phyloP scores from a whole-genome alignment of 2,329 filamentous ascomycete genomes.

The Talaromyces albobiverticillius region DNA sequence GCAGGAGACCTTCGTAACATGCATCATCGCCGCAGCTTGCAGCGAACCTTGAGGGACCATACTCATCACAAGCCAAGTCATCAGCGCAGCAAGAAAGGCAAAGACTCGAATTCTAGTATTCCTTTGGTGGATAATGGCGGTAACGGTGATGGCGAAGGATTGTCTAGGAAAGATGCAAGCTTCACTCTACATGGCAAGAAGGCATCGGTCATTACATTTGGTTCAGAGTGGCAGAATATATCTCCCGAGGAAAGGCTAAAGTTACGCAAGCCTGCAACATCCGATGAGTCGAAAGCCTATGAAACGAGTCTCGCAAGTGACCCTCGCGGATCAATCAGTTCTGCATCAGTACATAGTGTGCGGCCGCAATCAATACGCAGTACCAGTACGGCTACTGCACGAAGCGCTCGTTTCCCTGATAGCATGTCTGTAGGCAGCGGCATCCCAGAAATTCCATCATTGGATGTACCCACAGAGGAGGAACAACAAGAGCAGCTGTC shows the following conservation, averaged over 20 bases:
- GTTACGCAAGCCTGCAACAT: constrained; percentile 52
- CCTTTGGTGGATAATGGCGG: constrained; percentile 50
- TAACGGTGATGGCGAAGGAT: constrained; percentile 59
- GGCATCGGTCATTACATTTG: constrained; percentile 94
- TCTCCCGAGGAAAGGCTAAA: constrained; percentile 70
- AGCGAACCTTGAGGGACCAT: constrained; percentile 80
- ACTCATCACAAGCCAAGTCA: constrained; percentile 64
- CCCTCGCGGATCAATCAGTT: constrained; percentile 26
- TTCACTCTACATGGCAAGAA: constrained; percentile 99
- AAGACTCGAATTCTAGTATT: constrained; percentile 65
- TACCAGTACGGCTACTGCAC: constrained; percentile 64
- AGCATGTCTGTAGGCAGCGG: constrained; percentile 24
- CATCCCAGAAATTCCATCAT: constrained; percentile 19
- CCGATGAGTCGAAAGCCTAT: constrained; percentile 35
- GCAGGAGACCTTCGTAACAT: constrained; percentile 53
- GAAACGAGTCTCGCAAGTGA: constrained; percentile 29
- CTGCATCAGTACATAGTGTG: constrained; percentile 34
- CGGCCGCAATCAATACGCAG: constrained; percentile 63
- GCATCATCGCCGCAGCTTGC: constrained; percentile 77
- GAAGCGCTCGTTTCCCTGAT: constrained; percentile 43
- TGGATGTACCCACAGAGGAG: constrained; percentile 1
- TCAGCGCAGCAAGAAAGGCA: constrained; percentile 72
- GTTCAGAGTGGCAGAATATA: constrained; percentile 80
- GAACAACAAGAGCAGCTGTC: not conserved
- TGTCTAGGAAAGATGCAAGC: constrained; percentile 76